Base-by-base conservation (phyloP, 2,329 filamentous ascomycete genomes). In the Botrytis hyacinthi region DNA sequence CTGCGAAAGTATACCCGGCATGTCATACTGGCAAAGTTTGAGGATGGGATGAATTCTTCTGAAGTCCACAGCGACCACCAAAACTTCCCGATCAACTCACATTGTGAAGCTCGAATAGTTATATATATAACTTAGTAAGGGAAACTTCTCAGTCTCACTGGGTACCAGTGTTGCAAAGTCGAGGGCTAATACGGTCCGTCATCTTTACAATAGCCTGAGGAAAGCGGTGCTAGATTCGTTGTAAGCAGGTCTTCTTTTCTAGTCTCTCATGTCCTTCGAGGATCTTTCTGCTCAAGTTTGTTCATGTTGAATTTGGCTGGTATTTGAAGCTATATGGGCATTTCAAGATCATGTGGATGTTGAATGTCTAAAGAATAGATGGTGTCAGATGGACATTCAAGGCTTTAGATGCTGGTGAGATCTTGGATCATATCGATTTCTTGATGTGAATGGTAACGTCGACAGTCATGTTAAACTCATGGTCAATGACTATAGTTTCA, bases 401-500 rank as follows among this genome's bases (percentile, higher is more conserved):
- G 51, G n/a, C 8, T 6, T 83, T 86, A 69, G 77, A 77, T 2
- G 73, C 81, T 0, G 83, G 83, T 29, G 20, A 81, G 79, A 8
- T 82, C 81, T 3, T 85, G 86, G 6, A 29, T 29, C 2, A 16
- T 73, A n/a, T 73, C 82, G 84, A 22, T 74, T 87, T 44, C 79
- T 86, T 3, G 76, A 87, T 4, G 79, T 87, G 65, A 86, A 86
- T 75, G 81, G 78, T 71, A 67, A 75, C 77, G 80, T 88, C 10
- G 76, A 76, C 35, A 82, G 80, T 1, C 26, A 54, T 54, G 48
- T 87, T 82, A 85, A 86, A 6, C 78, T 84, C 6, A 78, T 84
- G 1, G 82, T 82, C 35, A 85, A 88, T 68, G 85, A 85, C 4
- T 78, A 86, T 71, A 89, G 86, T 8, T 77, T 88, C 1, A 91